Base-by-base conservation (phyloP, 1,284 basidiomycete genomes). In the Cutaneotrichosporon cyanovorans region DNA sequence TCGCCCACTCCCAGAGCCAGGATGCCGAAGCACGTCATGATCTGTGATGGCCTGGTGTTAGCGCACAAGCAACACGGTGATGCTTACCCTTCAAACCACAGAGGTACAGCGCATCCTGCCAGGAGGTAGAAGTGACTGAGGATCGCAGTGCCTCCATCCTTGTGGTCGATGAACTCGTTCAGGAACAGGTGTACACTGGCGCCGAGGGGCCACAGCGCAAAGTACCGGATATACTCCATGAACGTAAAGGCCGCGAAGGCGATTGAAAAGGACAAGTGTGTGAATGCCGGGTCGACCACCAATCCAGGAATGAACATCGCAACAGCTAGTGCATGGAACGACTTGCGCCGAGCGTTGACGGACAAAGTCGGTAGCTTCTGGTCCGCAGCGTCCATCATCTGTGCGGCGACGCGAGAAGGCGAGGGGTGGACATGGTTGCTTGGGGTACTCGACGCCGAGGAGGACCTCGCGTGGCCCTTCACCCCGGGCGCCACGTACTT, bases 111-210 rank as follows among this genome's bases (percentile, higher is more conserved):
- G 71, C 92, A 97, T 1, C 95, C 95, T 0, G 89, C 90, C 45
- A 99, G 74, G 38, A 99, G 75, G 74, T 97, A 99, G 63, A 98
- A 97, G 71, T 98, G 95, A 62, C 87, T 91, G 53, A 99, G 71
- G 59, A 98, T 95, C 11, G 92, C 95, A 9, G 93, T 95, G 5
- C 95, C 95, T 39, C 83, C 80, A 69, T 99, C 95, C 74, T 92
- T 91, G 59, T 85, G 72, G 77, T 99, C 95, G 63, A 97, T 75
- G 64, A 99, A 99, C 70, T 98, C 93, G 73, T 85, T 87, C 78
- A 98, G 83, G 73, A 99, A 99, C 51, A 97, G 75, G 73, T 99
- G 95, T 21, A 99, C 81, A 11, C 82, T 78, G 5, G 88, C 93
- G 8, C 92, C 91, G 60, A 97, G 86, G 3, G 95, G 95, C 72